Evolutionary conservation across 2,329 filamentous ascomycete genomes (phyloP).

Genomic region (Zasmidium citrigriseum): DNA sequence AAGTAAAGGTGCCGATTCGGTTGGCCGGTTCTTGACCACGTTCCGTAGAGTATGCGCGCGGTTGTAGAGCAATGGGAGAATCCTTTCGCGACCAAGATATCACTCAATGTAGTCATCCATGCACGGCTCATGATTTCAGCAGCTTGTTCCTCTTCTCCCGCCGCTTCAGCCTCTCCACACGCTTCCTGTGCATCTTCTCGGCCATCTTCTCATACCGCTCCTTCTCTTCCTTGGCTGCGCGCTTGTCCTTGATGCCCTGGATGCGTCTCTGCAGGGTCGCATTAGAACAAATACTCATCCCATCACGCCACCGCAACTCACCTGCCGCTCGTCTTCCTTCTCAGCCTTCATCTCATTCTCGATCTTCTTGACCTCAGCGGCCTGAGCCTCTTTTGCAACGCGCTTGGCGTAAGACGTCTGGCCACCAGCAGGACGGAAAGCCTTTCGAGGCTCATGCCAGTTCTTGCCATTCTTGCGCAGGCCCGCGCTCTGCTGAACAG

Average conservation of each 20-base stretch:
- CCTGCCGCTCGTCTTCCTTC: constrained; percentile 85
- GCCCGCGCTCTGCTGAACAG: constrained; percentile 42
- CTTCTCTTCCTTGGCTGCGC: constrained; percentile 87
- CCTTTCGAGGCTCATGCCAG: constrained; percentile 81
- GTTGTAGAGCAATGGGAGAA: too few relatives aligned
- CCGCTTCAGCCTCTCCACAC: constrained; percentile 88
- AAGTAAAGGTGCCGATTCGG: too few relatives aligned
- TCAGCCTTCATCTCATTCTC: constrained; percentile 96
- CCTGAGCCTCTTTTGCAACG: constrained; percentile 66
- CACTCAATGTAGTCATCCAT: neutral
- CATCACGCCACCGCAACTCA: constrained; percentile 43
- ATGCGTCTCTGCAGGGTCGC: constrained; percentile 63
- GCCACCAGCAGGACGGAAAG: constrained; percentile 80
- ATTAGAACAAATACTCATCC: constrained; percentile 17
- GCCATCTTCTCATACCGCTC: constrained; percentile 92
- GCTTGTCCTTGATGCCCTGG: constrained; percentile 79
- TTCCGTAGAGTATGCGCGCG: neutral
- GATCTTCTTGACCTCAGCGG: constrained; percentile 80
- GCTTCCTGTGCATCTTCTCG: constrained; percentile 96
- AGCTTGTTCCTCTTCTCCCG: constrained; percentile 96
- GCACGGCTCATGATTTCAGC: constrained; percentile 47
- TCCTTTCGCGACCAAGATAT: neutral
- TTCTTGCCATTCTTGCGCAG: constrained; percentile 94
- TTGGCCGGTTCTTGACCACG: neutral
- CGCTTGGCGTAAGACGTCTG: constrained; percentile 79